Percentiles rank a stretch among this genome's conserved stretches.
Conservation (phyloP, 345 rosid genomes). For the Eucalyptus curtisii region DNA sequence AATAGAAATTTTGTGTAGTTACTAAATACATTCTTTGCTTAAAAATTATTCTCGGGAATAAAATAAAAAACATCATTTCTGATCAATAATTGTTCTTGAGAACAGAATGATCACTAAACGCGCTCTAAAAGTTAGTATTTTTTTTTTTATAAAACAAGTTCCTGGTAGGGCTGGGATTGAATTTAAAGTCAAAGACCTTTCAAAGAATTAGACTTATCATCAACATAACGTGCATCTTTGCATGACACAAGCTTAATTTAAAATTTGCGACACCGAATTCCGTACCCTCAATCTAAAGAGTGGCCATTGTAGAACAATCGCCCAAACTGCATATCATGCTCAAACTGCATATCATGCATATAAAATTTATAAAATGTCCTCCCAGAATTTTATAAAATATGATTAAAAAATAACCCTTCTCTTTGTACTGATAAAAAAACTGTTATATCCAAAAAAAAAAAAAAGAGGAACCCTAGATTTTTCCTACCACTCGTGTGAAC, state of each 20-base stretch:
- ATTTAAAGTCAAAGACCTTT: too few relatives aligned
- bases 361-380: too few relatives aligned
- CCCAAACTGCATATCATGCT: neutral
- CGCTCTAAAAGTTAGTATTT: too few relatives aligned
- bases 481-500: neutral
- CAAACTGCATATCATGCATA: too few relatives aligned
- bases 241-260: neutral
- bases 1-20: rapidly evolving
- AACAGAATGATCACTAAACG: too few relatives aligned
- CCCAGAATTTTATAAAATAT: too few relatives aligned
- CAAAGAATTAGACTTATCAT: neutral
- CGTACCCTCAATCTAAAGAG: neutral
- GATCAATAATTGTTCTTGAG: rapidly evolving
- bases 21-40: too few relatives aligned
- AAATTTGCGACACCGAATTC: neutral
- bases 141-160: too few relatives aligned
- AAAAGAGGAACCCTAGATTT: neutral
- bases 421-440: too few relatives aligned
- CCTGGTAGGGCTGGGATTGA: too few relatives aligned
- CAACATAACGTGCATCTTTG: neutral
- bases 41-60: too few relatives aligned
- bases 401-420: too few relatives aligned
- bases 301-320: neutral
- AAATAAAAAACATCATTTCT: rapidly evolving
- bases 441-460: neutral